A percentile compares a stretch with the other conserved stretches of the same genome.
phyloP scores from a whole-genome alignment of 2,329 filamentous ascomycete species.

The Colletotrichum limetticola region DNA sequence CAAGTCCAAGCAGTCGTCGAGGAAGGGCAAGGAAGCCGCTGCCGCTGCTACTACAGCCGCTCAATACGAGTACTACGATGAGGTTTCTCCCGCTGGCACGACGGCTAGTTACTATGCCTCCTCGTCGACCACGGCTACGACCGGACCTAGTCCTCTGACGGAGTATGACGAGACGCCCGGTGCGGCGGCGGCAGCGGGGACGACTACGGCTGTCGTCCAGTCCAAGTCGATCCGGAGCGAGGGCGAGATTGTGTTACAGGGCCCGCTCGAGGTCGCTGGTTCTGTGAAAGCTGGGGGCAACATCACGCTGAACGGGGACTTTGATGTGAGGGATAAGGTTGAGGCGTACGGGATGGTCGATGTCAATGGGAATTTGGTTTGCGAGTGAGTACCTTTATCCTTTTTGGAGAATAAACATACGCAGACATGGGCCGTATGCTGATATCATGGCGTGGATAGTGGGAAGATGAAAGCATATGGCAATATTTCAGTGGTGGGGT shows the following conservation, averaged over 20 bases:
- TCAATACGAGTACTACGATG: conserved; percentile 29
- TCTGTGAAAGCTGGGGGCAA: conserved; percentile 58
- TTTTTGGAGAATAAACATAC: background rate
- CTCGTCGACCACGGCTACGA: conserved; percentile 36
- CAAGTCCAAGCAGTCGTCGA: conserved; percentile 4
- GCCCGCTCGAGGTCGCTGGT: conserved; percentile 59
- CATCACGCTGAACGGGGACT: conserved; percentile 56
- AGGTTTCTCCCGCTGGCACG: background rate
- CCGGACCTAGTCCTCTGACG: conserved; percentile 20
- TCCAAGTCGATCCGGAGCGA: conserved; percentile 56
- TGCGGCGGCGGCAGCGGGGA: conserved; percentile 25
- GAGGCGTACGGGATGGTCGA: conserved; percentile 58
- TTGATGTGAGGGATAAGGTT: conserved; percentile 55
- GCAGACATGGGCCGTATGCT: background rate
- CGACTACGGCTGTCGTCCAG: conserved; percentile 36
- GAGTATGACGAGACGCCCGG: conserved; percentile 26
- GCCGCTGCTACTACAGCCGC: background rate
- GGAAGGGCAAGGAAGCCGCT: conserved; percentile 23
- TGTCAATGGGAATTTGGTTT: conserved; percentile 54
- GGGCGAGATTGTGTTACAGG: conserved; percentile 50
- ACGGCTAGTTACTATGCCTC: conserved; percentile 39
- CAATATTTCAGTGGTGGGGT: conserved; percentile 55
- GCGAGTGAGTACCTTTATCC: conserved; percentile 47
- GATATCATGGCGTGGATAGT: conserved; percentile 38
- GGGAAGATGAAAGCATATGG: conserved; percentile 58